Evolutionary conservation across 768 basidiomycete species (phyloP).

Genomic region (Pleurotus sapidus): DNA sequence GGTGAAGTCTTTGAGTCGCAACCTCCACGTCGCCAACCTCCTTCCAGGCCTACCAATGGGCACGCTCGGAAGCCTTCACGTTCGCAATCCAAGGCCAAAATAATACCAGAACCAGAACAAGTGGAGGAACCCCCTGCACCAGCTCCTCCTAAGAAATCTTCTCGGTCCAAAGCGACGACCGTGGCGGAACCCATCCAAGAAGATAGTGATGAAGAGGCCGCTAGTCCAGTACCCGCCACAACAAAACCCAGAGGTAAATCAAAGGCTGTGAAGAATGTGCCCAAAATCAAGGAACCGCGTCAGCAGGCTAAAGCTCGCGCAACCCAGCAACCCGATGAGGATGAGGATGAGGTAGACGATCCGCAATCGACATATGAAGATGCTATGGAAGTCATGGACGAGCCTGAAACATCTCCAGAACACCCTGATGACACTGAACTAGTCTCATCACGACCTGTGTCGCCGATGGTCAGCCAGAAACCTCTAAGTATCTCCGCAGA

Average conservation of each 20-base stretch:
- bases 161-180: conserved; percentile 19
- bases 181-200: conserved; percentile 5
- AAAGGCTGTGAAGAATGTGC: background rate
- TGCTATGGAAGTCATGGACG: background rate
- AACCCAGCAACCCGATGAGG: background rate
- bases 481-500: too few relatives aligned
- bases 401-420: background rate
- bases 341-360: conserved; percentile 1
- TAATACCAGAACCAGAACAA: background rate
- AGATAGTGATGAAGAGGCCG: conserved; percentile 8
- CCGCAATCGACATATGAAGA: too few relatives aligned
- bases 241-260: conserved; percentile 6
- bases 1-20: conserved; percentile 7
- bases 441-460: too few relatives aligned
- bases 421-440: too few relatives aligned
- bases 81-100: background rate
- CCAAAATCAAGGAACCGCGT: background rate
- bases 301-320: background rate
- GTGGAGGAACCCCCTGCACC: conserved; percentile 8
- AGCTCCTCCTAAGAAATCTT: conserved; percentile 13
- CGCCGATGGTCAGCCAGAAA: too few relatives aligned
- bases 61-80: conserved; percentile 6
- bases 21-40: background rate
- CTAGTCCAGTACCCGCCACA: background rate
- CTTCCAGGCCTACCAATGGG: background rate